Evolutionary conservation across 768 basidiomycete species (phyloP).

Genomic region (Termitomyces sp.): DNA sequence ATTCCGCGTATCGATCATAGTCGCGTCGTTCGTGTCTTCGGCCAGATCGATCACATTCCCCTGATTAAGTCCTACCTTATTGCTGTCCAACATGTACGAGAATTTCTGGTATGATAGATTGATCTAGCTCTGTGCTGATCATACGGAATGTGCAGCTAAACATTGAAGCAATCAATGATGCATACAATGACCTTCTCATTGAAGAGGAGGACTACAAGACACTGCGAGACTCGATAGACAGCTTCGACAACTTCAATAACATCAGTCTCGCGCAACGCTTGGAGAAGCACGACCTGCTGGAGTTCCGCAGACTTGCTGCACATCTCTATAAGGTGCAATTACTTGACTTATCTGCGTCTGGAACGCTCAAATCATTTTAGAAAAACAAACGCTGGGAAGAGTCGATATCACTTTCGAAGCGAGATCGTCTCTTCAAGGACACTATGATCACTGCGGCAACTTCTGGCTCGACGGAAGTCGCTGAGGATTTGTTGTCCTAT

Average conservation of each 20-base stretch:
- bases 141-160: constrained; percentile 59
- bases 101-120: neutral
- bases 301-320: constrained; percentile 93
- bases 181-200: constrained; percentile 96
- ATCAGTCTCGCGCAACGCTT: constrained; percentile 80
- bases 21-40: constrained; percentile 95
- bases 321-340: constrained; percentile 87
- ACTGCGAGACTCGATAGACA: constrained; percentile 94
- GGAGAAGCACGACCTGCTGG: constrained; percentile 87
- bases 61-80: constrained; percentile 96
- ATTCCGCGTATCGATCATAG: constrained; percentile 94
- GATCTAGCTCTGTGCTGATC: neutral
- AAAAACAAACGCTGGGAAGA: constrained; percentile 98
- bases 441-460: constrained; percentile 89
- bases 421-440: constrained; percentile 96
- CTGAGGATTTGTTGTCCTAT: constrained; percentile 92
- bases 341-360: constrained; percentile 7
- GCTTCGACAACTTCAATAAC: constrained; percentile 97
- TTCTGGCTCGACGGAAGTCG: constrained; percentile 84
- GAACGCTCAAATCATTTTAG: constrained; percentile 31
- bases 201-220: constrained; percentile 99
- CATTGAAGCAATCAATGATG: constrained; percentile 95
- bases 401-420: constrained; percentile 91
- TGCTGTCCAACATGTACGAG: constrained; percentile 85
- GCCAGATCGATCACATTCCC: constrained; percentile 92